Evolutionary conservation across 2,329 filamentous ascomycete genomes (phyloP).

Genomic region (Samsoniella hepiali): DNA sequence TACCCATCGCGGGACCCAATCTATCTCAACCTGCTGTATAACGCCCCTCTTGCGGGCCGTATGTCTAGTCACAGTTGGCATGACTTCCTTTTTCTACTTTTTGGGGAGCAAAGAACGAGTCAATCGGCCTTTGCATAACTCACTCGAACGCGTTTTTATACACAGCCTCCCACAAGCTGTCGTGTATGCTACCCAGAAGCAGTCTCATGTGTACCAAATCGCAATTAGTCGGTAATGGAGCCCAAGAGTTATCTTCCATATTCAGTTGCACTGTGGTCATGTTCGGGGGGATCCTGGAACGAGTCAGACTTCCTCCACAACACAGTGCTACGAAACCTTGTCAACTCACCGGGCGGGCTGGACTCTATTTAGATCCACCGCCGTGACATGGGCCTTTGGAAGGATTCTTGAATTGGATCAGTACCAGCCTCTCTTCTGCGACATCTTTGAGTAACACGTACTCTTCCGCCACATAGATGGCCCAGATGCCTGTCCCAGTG

Average conservation of each 20-base stretch:
- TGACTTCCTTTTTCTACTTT: neutral
- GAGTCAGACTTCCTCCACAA: slow-evolving; percentile 21
- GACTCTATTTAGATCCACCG: slow-evolving; percentile 39
- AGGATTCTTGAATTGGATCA: slow-evolving; percentile 16
- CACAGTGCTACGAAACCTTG: neutral
- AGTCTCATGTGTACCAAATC: slow-evolving; percentile 83
- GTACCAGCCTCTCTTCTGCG: neutral
- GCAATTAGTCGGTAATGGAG: slow-evolving; percentile 48
- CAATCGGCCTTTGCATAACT: neutral
- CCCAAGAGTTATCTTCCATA: slow-evolving; percentile 70
- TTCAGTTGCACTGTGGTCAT: slow-evolving; percentile 58
- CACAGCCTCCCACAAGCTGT: slow-evolving; percentile 63
- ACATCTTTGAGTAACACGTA: slow-evolving; percentile 38
- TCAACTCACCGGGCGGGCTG: slow-evolving; percentile 35
- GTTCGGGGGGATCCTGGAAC: slow-evolving; percentile 64
- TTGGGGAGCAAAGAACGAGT: neutral
- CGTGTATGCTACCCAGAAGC: slow-evolving; percentile 72
- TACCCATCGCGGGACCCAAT: slow-evolving; percentile 72
- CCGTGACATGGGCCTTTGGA: slow-evolving; percentile 32
- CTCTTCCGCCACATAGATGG: slow-evolving; percentile 74
- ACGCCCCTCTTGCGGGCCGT: slow-evolving; percentile 71
- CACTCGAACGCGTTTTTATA: slow-evolving; percentile 68
- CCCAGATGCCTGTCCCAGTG: slow-evolving; percentile 88
- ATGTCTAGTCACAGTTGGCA: slow-evolving; percentile 52
- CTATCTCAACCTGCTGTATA: slow-evolving; percentile 87